These are phyloP conservation scores for Trichoderma sp. DNA, from an alignment of 2,329 filamentous ascomycete genomes.

Conservation along the genomic window DNA sequence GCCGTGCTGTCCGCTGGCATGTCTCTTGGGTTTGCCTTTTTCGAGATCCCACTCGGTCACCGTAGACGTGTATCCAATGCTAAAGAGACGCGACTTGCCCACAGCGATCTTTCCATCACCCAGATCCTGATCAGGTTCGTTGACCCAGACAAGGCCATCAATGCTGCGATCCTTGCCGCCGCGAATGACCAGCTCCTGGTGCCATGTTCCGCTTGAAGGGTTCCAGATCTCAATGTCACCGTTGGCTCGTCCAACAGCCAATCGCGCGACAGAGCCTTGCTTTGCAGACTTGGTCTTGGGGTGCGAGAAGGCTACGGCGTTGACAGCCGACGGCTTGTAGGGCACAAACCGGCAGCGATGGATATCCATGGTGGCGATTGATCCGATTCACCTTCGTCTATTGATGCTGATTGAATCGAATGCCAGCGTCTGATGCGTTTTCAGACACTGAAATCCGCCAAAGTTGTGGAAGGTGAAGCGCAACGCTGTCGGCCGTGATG, in stretches of 20 bases:
- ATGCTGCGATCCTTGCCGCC: slow-evolving; percentile 84
- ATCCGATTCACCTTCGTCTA: slow-evolving; percentile 12
- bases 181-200: slow-evolving; percentile 81
- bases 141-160: slow-evolving; percentile 88
- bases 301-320: slow-evolving; percentile 91
- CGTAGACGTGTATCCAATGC: slow-evolving; percentile 87
- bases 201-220: slow-evolving; percentile 75
- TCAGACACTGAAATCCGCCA: slow-evolving; percentile 19
- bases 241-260: slow-evolving; percentile 89
- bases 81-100: slow-evolving; percentile 84
- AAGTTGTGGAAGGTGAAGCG: slow-evolving; percentile 18
- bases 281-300: slow-evolving; percentile 48
- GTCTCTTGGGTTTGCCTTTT: slow-evolving; percentile 71
- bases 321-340: slow-evolving; percentile 88
- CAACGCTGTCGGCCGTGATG: slow-evolving; percentile 7
- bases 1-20: slow-evolving; percentile 88
- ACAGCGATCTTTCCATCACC: slow-evolving; percentile 58
- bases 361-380: slow-evolving; percentile 69
- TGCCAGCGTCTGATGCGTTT: neutral
- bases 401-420: neutral
- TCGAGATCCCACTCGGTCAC: slow-evolving; percentile 94
- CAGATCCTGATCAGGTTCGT: slow-evolving; percentile 72
- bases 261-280: slow-evolving; percentile 59
- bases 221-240: slow-evolving; percentile 99
- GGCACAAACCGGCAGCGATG: slow-evolving; percentile 96